These are phyloP conservation scores for Vanrija sp. DNA, from an alignment of 1,284 basidiomycete species.

Conservation along the genomic window DNA sequence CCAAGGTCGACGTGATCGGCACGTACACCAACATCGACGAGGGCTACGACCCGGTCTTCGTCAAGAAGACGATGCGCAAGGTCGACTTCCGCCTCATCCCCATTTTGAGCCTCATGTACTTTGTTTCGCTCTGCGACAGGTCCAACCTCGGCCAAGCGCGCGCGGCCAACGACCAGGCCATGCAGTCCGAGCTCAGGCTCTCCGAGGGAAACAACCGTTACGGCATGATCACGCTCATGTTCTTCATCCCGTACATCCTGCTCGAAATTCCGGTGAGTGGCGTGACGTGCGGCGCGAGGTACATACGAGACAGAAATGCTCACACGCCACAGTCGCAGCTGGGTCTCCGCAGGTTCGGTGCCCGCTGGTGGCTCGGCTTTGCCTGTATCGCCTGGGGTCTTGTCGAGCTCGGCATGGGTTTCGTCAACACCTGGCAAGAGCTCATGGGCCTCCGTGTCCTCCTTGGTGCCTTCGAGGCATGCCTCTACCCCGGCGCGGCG, in stretches of 20 bases:
- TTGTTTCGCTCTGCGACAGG: conserved; percentile 27
- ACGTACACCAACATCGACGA: conserved; percentile 7
- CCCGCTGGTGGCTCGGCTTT: conserved; percentile 21
- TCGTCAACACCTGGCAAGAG: conserved; percentile 30
- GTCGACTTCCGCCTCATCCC: conserved; percentile 17
- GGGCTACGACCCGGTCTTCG: conserved; percentile 5
- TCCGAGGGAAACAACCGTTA: conserved; percentile 44
- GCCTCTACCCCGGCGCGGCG: conserved; percentile 23
- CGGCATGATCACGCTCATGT: conserved; percentile 40
- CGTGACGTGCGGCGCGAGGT: too few relatives aligned
- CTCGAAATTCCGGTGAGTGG: conserved; percentile 32
- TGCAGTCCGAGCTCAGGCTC: conserved; percentile 29
- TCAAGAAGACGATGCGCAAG: conserved; percentile 8
- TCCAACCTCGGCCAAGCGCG: conserved; percentile 42
- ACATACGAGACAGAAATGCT: neutral
- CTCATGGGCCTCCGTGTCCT: conserved; percentile 21
- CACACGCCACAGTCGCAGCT: conserved; percentile 5
- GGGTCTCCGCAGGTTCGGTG: conserved; percentile 14
- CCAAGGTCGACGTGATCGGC: too few relatives aligned
- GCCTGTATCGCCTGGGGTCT: conserved; percentile 42
- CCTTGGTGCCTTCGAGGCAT: conserved; percentile 27
- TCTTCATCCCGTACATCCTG: conserved; percentile 49
- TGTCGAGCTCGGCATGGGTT: conserved; percentile 35
- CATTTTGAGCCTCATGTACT: conserved; percentile 15
- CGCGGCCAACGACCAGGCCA: conserved; percentile 13